Evolutionary conservation across 352 stramenopile species (phyloP).

Genomic region (Halophytophthora batemanensis): DNA sequence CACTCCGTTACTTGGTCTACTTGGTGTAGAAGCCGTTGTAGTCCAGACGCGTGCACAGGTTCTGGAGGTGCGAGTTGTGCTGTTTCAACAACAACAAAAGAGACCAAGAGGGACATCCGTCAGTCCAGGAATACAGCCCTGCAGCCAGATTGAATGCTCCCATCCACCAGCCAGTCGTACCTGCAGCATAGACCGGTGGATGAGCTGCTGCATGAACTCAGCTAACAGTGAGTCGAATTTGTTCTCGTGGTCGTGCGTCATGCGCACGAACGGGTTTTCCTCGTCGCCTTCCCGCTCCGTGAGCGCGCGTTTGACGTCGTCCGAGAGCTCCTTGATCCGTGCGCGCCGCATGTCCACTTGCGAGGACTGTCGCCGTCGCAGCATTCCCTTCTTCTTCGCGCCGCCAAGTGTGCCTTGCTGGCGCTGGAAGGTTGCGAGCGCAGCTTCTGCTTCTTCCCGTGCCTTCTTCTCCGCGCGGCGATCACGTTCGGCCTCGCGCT

Average conservation of each 20-base stretch:
- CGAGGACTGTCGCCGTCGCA: conserved; percentile 69
- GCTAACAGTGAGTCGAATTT: conserved; percentile 85
- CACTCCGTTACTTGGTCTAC: conserved; percentile 11
- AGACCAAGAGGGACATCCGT: background rate
- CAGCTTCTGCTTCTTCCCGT: conserved; percentile 69
- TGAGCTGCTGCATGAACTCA: conserved; percentile 89
- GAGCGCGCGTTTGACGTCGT: conserved; percentile 72
- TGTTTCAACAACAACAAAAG: conserved; percentile 11
- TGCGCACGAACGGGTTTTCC: conserved; percentile 74
- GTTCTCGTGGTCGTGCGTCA: conserved; percentile 78
- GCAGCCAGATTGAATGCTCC: no score
- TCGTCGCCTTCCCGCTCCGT: conserved; percentile 61
- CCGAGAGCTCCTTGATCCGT: conserved; percentile 77
- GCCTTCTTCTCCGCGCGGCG: conserved; percentile 78
- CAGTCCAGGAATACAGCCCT: background rate
- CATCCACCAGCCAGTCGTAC: conserved; percentile 31
- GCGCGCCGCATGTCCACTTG: conserved; percentile 73
- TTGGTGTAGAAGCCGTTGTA: conserved; percentile 77
- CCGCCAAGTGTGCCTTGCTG: conserved; percentile 31
- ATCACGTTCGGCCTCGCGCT: conserved; percentile 73
- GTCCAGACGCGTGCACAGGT: conserved; percentile 56
- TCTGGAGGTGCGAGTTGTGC: conserved; percentile 70
- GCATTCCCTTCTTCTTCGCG: conserved; percentile 53
- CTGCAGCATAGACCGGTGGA: conserved; percentile 78
- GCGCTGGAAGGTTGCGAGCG: conserved; percentile 62